Percentiles rank a stretch among this genome's conserved stretches.
These are phyloP conservation scores for Fraxinus dipetala DNA, from an alignment of 305 asterid species.

Conservation along the genomic window DNA sequence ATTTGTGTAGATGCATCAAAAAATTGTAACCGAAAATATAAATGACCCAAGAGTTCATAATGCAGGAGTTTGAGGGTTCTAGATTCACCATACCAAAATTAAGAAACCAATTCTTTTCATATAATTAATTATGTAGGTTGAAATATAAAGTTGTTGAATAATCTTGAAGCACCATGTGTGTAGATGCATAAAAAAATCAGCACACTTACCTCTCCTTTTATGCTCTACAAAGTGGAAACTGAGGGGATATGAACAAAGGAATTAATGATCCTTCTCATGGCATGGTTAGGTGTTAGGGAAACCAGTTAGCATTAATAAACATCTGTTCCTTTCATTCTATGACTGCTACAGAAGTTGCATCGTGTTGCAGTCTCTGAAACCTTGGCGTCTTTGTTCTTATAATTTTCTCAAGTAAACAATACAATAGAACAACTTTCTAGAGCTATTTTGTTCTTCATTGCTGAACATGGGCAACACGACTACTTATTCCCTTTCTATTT, in stretches of 20 bases:
- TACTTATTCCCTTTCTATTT: conserved; percentile 22
- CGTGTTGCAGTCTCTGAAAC: conserved; percentile 6
- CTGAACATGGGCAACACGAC: conserved; percentile 10
- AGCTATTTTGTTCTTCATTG: conserved; percentile 15
- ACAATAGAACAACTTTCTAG: neutral
- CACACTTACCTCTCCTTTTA: neutral
- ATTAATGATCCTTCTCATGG: conserved; percentile 14
- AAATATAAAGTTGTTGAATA: neutral
- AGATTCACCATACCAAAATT: neutral
- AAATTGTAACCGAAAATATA: no score
- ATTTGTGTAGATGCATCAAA: no score
- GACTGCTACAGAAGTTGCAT: neutral
- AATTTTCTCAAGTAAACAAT: neutral
- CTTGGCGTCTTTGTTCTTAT: neutral
- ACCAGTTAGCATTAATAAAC: neutral
- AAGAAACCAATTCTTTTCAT: neutral
- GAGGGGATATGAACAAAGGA: conserved; percentile 6
- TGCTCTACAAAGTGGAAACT: conserved; percentile 11
- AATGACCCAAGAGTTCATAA: neutral
- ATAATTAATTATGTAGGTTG: neutral
- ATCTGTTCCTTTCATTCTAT: conserved; percentile 4
- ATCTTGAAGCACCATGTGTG: conserved; percentile 10
- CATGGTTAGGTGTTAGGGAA: neutral
- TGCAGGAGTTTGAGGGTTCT: neutral
- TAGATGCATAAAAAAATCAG: neutral